phyloP scores from a whole-genome alignment of 2,329 filamentous ascomycete species.

The Sporothrix curviconia region DNA sequence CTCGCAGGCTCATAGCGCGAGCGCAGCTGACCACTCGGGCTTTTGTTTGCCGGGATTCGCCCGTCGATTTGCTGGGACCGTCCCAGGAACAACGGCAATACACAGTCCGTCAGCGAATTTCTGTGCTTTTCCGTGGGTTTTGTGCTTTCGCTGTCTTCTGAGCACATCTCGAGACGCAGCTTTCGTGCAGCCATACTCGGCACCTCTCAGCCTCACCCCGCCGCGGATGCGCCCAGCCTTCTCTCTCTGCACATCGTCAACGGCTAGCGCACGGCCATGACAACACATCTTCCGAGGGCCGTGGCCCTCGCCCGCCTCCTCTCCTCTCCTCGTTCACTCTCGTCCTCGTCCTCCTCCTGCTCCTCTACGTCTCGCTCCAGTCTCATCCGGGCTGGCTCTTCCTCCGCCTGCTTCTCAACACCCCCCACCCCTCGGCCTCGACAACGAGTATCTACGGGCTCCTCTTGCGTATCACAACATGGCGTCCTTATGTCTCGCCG shows the following conservation, averaged over 20 bases:
- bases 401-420: not conserved
- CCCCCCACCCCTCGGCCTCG: not conserved
- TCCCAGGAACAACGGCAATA: no score
- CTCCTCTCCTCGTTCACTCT: not conserved
- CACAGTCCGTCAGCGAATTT: not conserved
- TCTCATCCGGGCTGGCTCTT: not conserved
- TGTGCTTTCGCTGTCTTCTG: not conserved
- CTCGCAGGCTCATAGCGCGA: slow-evolving; percentile 8
- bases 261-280: slow-evolving; percentile 13
- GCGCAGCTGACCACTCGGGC: not conserved
- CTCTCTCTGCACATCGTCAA: not conserved
- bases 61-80: not conserved
- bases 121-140: not conserved
- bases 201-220: no score
- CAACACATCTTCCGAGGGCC: slow-evolving; percentile 11
- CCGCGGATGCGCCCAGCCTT: not conserved
- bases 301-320: not conserved
- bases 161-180: no score
- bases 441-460: not conserved
- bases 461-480: not conserved
- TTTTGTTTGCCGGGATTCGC: slow-evolving; percentile 8
- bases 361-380: not conserved
- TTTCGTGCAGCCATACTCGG: no score
- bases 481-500: not conserved
- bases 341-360: not conserved